Evolutionary conservation across 116 monocot genomes (phyloP).

Genomic region (Thalassia testudinum): DNA sequence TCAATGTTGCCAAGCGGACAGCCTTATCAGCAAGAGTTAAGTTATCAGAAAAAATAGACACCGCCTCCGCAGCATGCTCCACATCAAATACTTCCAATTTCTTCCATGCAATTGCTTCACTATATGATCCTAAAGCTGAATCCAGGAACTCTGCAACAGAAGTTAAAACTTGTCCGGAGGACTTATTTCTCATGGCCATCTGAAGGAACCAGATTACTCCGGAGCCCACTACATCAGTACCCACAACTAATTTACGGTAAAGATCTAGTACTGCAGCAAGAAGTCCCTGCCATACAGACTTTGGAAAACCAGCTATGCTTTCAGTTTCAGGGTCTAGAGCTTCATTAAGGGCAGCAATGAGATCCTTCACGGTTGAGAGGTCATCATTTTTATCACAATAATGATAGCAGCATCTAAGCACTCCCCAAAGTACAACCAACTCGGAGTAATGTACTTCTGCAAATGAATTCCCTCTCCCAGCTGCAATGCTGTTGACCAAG

Average conservation of each 20-base stretch:
- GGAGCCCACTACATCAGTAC: slow-evolving; percentile 6
- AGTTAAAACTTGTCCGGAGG: slow-evolving; percentile 47
- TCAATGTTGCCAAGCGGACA: slow-evolving; percentile 61
- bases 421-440: slow-evolving; percentile 58
- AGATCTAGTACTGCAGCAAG: slow-evolving; percentile 48
- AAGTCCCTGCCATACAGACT: slow-evolving; percentile 58
- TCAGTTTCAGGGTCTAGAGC: slow-evolving; percentile 38
- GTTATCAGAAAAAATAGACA: slow-evolving; percentile 41
- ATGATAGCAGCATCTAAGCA: slow-evolving; percentile 42
- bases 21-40: slow-evolving; percentile 45
- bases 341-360: slow-evolving; percentile 30
- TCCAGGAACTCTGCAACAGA: slow-evolving; percentile 73
- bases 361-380: slow-evolving; percentile 11
- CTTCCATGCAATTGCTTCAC: slow-evolving; percentile 8
- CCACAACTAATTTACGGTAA: slow-evolving; percentile 36
- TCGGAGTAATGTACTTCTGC: slow-evolving; percentile 20
- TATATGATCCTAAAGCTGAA: slow-evolving; percentile 16
- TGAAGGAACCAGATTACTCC: slow-evolving; percentile 29
- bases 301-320: slow-evolving; percentile 32
- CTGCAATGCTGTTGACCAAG: slow-evolving; percentile 14
- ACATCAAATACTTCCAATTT: slow-evolving; percentile 16
- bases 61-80: slow-evolving; percentile 13
- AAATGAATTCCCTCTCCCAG: slow-evolving; percentile 1
- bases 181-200: slow-evolving; percentile 52
- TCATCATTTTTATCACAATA: slow-evolving; percentile 14